Conservation (phyloP, 1,284 basidiomycete genomes). For the Naganishia sp. region DNA sequence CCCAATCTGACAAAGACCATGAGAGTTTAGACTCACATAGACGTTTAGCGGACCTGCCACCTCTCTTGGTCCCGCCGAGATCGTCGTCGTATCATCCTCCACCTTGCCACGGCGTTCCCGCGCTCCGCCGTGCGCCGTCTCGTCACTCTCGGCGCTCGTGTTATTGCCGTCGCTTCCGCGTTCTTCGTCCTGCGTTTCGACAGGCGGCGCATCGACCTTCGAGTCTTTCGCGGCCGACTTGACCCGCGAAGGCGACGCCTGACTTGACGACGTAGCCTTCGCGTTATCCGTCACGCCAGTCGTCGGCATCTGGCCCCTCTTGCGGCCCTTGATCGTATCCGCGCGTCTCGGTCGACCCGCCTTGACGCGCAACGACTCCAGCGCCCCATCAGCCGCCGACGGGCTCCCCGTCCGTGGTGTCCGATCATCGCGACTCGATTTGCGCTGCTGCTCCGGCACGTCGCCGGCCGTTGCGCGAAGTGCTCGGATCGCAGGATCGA, state of each 20-base stretch:
- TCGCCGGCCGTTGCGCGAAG: slow-evolving; percentile 32
- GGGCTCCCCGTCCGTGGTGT: slow-evolving; percentile 30
- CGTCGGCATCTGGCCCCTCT: slow-evolving; percentile 3
- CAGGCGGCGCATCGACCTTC: not conserved
- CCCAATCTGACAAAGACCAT: not conserved
- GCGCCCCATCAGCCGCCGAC: slow-evolving; percentile 30
- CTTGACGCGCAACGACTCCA: slow-evolving; percentile 28
- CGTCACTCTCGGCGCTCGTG: slow-evolving; percentile 33
- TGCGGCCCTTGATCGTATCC: slow-evolving; percentile 31
- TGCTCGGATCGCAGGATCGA: slow-evolving; percentile 35
- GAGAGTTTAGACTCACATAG: slow-evolving; percentile 11
- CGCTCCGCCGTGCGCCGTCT: slow-evolving; percentile 32
- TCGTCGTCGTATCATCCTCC: slow-evolving; percentile 27
- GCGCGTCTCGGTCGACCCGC: slow-evolving; percentile 30
- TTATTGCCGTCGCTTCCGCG: slow-evolving; percentile 27
- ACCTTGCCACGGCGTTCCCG: slow-evolving; percentile 16
- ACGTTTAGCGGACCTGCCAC: not conserved
- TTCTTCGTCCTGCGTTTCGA: slow-evolving; percentile 17
- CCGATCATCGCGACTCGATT: slow-evolving; percentile 4
- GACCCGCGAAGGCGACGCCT: not conserved
- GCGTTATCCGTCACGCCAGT: not conserved
- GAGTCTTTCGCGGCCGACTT: not conserved
- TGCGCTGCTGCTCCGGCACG: not conserved
- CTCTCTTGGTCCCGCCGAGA: slow-evolving; percentile 7
- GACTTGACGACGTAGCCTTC: not conserved